phyloP scores from a whole-genome alignment of 306 rosid genomes.

The Acacia crassicarpa region DNA sequence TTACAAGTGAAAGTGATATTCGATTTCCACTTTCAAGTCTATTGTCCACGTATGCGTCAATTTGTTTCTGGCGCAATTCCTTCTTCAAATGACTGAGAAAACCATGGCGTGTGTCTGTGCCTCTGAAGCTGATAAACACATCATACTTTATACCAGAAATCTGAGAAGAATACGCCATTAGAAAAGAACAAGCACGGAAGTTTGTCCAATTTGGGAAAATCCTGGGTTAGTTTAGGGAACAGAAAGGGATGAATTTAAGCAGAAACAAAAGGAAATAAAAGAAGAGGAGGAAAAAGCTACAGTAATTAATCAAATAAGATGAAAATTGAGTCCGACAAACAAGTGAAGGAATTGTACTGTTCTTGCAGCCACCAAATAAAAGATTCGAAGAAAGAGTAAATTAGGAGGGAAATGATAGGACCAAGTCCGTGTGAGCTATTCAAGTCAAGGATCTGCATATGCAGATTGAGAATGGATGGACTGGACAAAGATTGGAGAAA shows the following conservation, averaged over 20 bases:
- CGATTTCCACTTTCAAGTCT: neutral
- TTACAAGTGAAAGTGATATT: neutral
- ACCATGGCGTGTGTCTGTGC: neutral
- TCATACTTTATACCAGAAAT: neutral
- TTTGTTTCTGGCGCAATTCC: neutral
- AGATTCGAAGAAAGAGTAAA: neutral
- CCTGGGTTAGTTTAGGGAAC: neutral
- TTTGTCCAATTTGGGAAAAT: neutral
- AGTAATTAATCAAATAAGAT: neutral
- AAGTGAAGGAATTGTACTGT: neutral
- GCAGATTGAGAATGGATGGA: too few relatives aligned
- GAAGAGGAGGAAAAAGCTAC: neutral
- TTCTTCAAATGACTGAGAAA: neutral
- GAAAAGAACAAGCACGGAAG: neutral
- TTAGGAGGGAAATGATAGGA: neutral
- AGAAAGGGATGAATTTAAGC: neutral
- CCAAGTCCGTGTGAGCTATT: neutral
- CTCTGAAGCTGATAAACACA: slow-evolving; percentile 7
- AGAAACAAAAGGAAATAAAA: too few relatives aligned
- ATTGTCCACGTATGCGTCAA: neutral
- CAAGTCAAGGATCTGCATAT: neutral
- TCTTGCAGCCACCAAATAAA: neutral
- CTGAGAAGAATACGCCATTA: neutral
- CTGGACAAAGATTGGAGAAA: too few relatives aligned
- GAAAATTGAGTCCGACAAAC: neutral